Evolutionary conservation across 2,329 filamentous ascomycete genomes (phyloP), one percentile per base, ranked within the genome.

Genomic region (Colletotrichum siamense): DNA sequence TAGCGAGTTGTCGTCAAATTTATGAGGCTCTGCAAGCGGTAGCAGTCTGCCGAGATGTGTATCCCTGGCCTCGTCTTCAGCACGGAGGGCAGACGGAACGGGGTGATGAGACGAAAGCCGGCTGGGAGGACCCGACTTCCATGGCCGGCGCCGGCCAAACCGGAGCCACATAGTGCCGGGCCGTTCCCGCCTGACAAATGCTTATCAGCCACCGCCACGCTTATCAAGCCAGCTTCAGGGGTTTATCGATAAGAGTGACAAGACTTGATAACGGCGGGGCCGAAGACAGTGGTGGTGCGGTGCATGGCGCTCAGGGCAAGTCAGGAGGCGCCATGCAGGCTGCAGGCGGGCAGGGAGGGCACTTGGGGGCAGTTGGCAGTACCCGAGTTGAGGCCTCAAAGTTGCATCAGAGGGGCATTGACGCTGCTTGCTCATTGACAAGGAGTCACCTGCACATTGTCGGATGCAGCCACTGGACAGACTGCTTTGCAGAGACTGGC

Each of bases 121-220:
- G 57, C 44, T 39, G 66, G 61, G 57, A 59, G n/a, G 26, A 59
- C 66, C 66, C 24, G 34, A 55, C 55, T 30, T 71, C 10, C 44
- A 22, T 13, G 22, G 28, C 36, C 39, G 30, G 30, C 39, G 44
- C 62, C 69, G 73, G 70, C 74, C 70, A 69, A 18, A 74, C 55
- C 74, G 64, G 70, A 64, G 44, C 57, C 34, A 61, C 64, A 65
- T 59, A 61, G 26, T 69, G 26, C 64, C 70, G 64, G 72, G 73
- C 73, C 69, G 70, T 62, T 61, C 64, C 73, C 57, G 63, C 44
- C 64, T 73, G 70, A 73, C 73, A 76, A 76, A 76, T 73, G 57
- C 64, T 16, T 24, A 34, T 24, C 22, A 34, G 30, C 55, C 52
- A 24, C 67, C 32, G 49, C 24, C 65, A 36, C 28, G 49, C 65